Evolutionary conservation across 2,329 filamentous ascomycete genomes (phyloP), one percentile per base, ranked within the genome.

Genomic region (Corynespora cassiicola): DNA sequence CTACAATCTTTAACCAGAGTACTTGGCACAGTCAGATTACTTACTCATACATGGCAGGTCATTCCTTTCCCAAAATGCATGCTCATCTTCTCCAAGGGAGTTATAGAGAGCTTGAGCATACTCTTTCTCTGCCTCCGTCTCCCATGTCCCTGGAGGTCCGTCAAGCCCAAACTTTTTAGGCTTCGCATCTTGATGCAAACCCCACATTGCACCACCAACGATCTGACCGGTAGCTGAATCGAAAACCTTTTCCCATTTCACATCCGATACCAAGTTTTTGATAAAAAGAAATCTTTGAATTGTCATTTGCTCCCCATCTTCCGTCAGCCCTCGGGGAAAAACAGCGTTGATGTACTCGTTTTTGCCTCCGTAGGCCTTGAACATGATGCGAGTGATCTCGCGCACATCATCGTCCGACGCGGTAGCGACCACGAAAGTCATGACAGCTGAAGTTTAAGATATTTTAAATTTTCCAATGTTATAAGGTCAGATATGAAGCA

Each of bases 111-210:
- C 42, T 30, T 49, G 36, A 2, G 45, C 45, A 33, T 49, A 45
- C 23, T 30, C 34, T 31, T 45, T 49, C 14, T 49, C 42, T 4
- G 14, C n/a, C 14, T 39, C 33, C 26, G 12, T 42, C 21, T 42
- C 30, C 45, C 45, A 49, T 4, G 45, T 49, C 8, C 45, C 45
- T 8, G 36, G 33, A 11, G 45, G 42, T 7, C 42, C 45, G 16
- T 45, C 41, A n/a, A 45, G 23, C 7, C 28, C 17, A 22, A 24
- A 32, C 11, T n/a, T 16, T 11, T 9, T 24, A 4, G 45, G 42
- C 30, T 49, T 49, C 14, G n/a, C 15, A 7, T 39, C 31, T 16
- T 22, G 12, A 22, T 30, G 27, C n/a, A 45, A 10, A 28, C 11
- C 22, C 45, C 42, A 49, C 42, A 38, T 37, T 6, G 42, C 34